Conservation (phyloP, 1,139 yeast genomes). For the Suhomyces choctaworum region DNA sequence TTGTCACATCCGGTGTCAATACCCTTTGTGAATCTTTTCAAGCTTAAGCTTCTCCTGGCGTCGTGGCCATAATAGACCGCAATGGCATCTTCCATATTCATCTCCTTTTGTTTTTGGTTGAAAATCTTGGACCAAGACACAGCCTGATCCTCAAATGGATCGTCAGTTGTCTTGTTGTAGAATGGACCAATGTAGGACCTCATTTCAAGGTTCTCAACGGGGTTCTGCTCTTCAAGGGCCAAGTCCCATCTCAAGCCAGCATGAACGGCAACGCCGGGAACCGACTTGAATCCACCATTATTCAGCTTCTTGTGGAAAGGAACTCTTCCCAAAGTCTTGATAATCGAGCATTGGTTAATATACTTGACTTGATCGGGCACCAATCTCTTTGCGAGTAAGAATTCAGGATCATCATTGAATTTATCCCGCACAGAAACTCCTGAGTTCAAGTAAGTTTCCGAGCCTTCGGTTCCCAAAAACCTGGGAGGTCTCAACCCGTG, state of each 20-base stretch:
- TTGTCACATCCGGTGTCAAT: constrained; percentile 80
- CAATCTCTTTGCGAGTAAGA: constrained; percentile 57
- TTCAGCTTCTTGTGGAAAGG: constrained; percentile 41
- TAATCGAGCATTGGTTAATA: constrained; percentile 61
- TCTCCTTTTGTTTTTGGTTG: constrained; percentile 50
- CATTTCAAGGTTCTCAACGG: constrained; percentile 61
- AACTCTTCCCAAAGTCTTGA: constrained; percentile 60
- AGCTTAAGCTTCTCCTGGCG: constrained; percentile 72
- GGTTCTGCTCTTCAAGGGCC: constrained; percentile 56
- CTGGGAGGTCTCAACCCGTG: constrained; percentile 48
- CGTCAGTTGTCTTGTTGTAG: constrained; percentile 54
- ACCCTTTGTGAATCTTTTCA: constrained; percentile 70
- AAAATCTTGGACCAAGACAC: constrained; percentile 68
- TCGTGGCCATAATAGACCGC: constrained; percentile 90
- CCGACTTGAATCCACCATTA: constrained; percentile 22
- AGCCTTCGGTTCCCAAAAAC: constrained; percentile 13
- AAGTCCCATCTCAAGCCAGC: constrained; percentile 74
- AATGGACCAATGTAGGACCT: constrained; percentile 61
- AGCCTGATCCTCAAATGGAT: constrained; percentile 47
- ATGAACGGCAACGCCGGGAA: constrained; percentile 70
- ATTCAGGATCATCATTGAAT: constrained; percentile 56
- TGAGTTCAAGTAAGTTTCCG: constrained; percentile 1
- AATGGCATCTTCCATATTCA: constrained; percentile 24
- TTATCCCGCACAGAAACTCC: constrained; percentile 17
- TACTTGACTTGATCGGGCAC: constrained; percentile 61